Evolutionary conservation across 345 rosid genomes (phyloP).

Genomic region (Eucalyptus urophylla): DNA sequence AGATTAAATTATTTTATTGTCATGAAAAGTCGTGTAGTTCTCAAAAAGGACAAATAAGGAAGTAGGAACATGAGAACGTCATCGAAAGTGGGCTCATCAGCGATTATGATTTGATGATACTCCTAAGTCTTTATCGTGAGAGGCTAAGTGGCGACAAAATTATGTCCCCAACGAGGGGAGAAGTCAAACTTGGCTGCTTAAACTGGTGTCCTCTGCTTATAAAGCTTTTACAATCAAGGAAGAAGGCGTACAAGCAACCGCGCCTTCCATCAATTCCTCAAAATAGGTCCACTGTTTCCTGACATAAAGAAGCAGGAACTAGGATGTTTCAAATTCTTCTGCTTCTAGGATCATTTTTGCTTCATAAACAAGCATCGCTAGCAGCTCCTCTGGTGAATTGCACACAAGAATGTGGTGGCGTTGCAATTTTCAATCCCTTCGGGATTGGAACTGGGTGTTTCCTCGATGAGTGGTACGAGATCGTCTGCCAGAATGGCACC

Average conservation of each 20-base stretch:
- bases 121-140: background rate
- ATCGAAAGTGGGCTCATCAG: background rate
- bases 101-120: background rate
- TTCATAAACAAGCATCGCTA: background rate
- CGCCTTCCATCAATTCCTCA: background rate
- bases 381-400: too few relatives aligned
- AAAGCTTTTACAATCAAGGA: background rate
- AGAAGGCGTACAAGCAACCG: background rate
- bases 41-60: background rate
- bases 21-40: background rate
- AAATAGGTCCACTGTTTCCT: background rate
- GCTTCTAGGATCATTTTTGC: background rate
- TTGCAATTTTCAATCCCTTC: too few relatives aligned
- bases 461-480: too few relatives aligned
- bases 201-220: background rate
- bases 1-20: too few relatives aligned
- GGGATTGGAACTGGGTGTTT: too few relatives aligned
- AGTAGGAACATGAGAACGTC: background rate
- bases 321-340: background rate
- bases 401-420: accelerated
- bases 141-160: background rate
- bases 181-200: background rate
- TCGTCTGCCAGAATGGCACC: too few relatives aligned
- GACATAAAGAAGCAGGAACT: background rate
- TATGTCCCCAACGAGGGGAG: background rate